Percentiles rank a stretch among this genome's conserved stretches.
phyloP scores from a whole-genome alignment of 495 filamentous ascomycete species.

The Aspergillus affinis region DNA sequence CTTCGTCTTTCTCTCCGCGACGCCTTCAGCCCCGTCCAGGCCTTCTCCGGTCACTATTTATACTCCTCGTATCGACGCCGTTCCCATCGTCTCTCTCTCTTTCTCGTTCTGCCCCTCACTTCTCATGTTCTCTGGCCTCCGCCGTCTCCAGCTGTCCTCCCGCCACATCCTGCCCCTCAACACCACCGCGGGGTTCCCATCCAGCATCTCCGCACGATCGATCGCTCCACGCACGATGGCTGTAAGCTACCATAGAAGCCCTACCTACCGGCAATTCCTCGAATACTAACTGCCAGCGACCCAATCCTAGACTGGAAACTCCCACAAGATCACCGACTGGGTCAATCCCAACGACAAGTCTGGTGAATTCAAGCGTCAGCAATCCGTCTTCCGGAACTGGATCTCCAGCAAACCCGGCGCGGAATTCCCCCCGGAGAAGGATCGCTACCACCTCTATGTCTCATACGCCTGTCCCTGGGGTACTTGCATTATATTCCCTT shows the following conservation, averaged over 20 bases:
- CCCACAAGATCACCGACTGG: constrained; percentile 74
- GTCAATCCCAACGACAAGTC: constrained; percentile 68
- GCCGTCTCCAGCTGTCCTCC: constrained; percentile 24
- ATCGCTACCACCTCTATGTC: constrained; percentile 69
- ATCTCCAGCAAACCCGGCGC: constrained; percentile 65
- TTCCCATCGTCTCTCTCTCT: neutral
- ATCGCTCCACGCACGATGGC: constrained; percentile 38
- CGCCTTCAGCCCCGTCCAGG: neutral
- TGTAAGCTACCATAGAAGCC: constrained; percentile 24
- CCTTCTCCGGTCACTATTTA: neutral
- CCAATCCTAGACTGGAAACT: constrained; percentile 31
- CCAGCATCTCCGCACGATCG: constrained; percentile 24
- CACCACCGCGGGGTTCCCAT: constrained; percentile 17
- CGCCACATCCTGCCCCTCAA: constrained; percentile 21
- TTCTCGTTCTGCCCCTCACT: neutral
- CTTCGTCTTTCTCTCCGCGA: neutral
- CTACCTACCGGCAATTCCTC: neutral
- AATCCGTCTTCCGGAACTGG: constrained; percentile 67
- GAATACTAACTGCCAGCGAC: neutral
- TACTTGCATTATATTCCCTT: constrained; percentile 26
- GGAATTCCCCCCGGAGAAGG: constrained; percentile 66
- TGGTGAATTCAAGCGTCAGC: constrained; percentile 87
- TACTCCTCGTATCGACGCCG: neutral
- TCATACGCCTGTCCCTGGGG: constrained; percentile 75
- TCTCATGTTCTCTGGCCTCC: constrained; percentile 33